These are phyloP conservation scores for Yamadazyma sp. DNA, from an alignment of 805 yeast species.

Conservation along the genomic window DNA sequence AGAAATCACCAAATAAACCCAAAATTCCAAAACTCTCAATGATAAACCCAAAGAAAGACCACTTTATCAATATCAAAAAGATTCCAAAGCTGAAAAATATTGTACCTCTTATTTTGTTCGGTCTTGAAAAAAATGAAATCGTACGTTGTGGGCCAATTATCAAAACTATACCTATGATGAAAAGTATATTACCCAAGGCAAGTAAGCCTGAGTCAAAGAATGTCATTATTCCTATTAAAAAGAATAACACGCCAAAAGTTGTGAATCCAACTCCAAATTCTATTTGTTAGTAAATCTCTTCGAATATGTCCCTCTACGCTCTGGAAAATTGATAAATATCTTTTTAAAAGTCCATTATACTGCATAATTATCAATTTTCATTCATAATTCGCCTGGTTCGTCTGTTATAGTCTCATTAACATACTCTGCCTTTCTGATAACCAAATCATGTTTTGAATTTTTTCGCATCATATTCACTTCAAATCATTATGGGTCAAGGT, in stretches of 20 bases:
- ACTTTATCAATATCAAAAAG: constrained; percentile 64
- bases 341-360: too few species aligned
- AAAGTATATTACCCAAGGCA: constrained; percentile 83
- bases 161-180: constrained; percentile 76
- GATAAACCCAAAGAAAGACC: constrained; percentile 80
- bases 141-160: constrained; percentile 89
- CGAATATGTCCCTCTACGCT: not conserved
- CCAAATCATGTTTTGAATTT: constrained; percentile 51
- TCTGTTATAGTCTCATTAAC: constrained; percentile 22
- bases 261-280: constrained; percentile 93
- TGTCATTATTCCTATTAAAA: constrained; percentile 77
- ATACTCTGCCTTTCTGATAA: constrained; percentile 71
- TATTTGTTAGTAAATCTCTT: constrained; percentile 26
- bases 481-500: too few species aligned
- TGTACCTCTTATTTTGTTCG: constrained; percentile 83
- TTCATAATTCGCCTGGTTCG: not conserved
- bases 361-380: too few species aligned
- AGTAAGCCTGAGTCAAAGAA: constrained; percentile 85
- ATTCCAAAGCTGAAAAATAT: constrained; percentile 77
- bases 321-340: too few species aligned
- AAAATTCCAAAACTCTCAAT: constrained; percentile 87
- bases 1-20: constrained; percentile 89
- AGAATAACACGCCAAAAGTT: constrained; percentile 76
- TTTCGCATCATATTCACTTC: too few species aligned
- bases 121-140: constrained; percentile 77